Evolutionary conservation across 2,329 filamentous ascomycete species (phyloP), one percentile per base, ranked within the genome.

Genomic region (Phaeophleospora eucalypticola): DNA sequence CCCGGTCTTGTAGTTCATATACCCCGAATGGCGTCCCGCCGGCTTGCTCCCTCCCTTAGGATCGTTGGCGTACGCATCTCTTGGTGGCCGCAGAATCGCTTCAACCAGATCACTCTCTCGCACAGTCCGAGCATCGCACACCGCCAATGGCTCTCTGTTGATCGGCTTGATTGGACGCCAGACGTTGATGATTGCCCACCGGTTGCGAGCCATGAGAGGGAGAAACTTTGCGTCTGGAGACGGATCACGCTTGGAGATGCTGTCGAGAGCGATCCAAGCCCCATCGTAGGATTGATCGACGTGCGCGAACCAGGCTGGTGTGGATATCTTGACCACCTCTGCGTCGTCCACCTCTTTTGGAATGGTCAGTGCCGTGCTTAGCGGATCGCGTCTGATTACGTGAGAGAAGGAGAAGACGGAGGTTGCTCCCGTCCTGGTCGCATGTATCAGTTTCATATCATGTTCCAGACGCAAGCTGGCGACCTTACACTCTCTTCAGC

Each of bases 231-330:
- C 34, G 20, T 19, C 17, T 9, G 27, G 36, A 7, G 35, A 6
- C 17, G 19, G 10, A 16, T 24, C 15, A 19, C 19, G 19, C 4
- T 24, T n/a, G 18, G 21, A 21, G 37, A 39, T 4, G 34, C 27
- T 36, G 33, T 36, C 32, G 29, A 37, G 21, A 20, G 17, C 18
- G 10, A 29, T 32, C 20, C 16, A 21, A 10, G 49, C 48, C n/a
- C 49, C 49, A 7, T 33, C 15, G 38, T 45, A 51, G 35, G 49
- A 48, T 16, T 48, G 45, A n/a, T 51, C 47, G 21, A 51, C 36
- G 27, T 51, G 48, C 20, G 41, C 48, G 32, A 21, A 34, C 27
- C 34, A 33, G 20, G 44, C 48, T 15, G 48, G 44, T 20, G 37
- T 18, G 21, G 36, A 6, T n/a, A 40, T 2, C 1, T 37, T 4